Conservation (phyloP, 179 eudicot genomes). For the Beta corolliflora region DNA sequence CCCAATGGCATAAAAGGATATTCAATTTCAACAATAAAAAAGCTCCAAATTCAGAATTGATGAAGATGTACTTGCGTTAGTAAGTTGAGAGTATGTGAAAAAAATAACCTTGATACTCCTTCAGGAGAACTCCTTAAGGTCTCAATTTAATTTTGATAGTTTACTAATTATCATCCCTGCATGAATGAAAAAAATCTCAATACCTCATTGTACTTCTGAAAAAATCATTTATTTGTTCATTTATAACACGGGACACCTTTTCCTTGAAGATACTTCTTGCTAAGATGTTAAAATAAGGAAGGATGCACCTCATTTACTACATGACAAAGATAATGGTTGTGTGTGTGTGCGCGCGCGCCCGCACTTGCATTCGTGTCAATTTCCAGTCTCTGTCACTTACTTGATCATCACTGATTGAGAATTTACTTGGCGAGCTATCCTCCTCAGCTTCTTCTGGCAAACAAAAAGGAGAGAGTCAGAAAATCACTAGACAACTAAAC, state of each 20-base stretch:
- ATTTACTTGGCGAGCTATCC: constrained; percentile 30
- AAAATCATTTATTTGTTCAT: background rate
- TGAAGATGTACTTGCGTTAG: background rate
- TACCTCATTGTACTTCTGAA: background rate
- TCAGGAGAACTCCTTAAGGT: background rate
- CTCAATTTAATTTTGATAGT: background rate
- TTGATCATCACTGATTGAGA: constrained; percentile 39
- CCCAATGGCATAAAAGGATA: background rate
- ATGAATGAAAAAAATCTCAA: background rate
- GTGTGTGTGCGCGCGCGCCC: no score
- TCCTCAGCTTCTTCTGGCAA: constrained; percentile 43
- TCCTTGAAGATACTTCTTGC: background rate
- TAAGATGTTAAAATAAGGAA: background rate
- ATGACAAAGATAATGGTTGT: background rate
- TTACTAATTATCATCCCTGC: background rate
- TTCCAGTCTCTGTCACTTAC: constrained; percentile 40
- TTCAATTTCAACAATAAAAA: background rate
- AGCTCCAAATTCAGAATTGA: background rate
- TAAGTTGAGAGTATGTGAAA: background rate
- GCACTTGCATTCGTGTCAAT: background rate
- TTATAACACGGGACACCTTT: background rate
- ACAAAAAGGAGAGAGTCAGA: constrained; percentile 19
- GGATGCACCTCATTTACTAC: background rate
- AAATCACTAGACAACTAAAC: background rate
- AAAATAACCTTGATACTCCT: background rate